Evolutionary conservation across 2,329 filamentous ascomycete genomes (phyloP), one percentile per base, ranked within the genome.

Genomic region (Botryosphaeria agaves): DNA sequence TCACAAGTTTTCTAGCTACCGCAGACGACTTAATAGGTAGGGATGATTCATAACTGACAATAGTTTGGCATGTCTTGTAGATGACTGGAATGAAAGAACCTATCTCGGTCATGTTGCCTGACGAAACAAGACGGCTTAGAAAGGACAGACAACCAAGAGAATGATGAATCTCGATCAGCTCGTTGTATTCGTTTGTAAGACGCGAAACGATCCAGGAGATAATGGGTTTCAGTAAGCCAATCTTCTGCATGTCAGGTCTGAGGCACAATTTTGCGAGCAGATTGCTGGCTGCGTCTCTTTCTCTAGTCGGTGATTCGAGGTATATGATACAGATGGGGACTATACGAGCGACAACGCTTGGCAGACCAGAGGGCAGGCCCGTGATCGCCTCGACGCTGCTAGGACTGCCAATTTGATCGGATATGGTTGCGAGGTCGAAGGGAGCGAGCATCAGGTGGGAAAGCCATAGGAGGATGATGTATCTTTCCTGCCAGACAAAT

Each of bases 351-450:
- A 81, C 69, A 33, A 94, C 68, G 2, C 68, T 68, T 0, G 87
- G 83, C 1, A 83, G 56, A 18, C 69, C 55, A 1, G 49, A 41
- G 0, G 76, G 69, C 2, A 70, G 18, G 21, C 7, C 12, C 12
- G 21, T 11, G 28, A n/a, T 55, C 3, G 38, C 40, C 18, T 64
- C 61, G 2, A 59, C 53, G 2, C 69, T 70, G n/a, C 50, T 42
- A 2, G 43, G 29, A 8, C 57, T 58, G n/a, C n/a, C n/a, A n/a
- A n/a, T n/a, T n/a, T n/a, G n/a, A n/a, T n/a, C n/a, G 1, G 85
- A 94, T 36, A 98, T 85, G 2, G 81, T 84, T 2, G 76, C 68
- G 31, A 98, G 61, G 43, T 94, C 85, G 53, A 98, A 98, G 0
- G 89, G 89, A 1, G 83, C 83, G 18, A 65, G 46, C 35, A 62